A percentile compares a stretch with the other conserved stretches of the same genome.
Conservation (phyloP, 2,329 filamentous ascomycete genomes). For the Fusarium sp. region DNA sequence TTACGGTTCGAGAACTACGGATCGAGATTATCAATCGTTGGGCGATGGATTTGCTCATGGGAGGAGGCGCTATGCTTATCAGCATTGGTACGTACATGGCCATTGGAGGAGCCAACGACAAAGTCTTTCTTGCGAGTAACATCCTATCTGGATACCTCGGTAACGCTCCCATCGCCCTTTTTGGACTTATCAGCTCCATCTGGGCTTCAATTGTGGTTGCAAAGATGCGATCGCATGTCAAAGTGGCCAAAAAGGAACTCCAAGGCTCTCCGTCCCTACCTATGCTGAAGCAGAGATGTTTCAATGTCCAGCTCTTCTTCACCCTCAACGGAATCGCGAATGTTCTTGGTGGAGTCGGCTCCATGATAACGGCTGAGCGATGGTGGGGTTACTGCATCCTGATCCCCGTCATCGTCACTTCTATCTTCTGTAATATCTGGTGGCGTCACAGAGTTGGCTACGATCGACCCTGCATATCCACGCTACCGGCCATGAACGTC, state of each 20-base stretch:
- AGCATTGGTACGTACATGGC: conserved; percentile 64
- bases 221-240: conserved; percentile 54
- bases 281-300: conserved; percentile 51
- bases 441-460: conserved; percentile 62
- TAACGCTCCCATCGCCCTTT: conserved; percentile 61
- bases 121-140: conserved; percentile 60
- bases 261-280: conserved; percentile 39
- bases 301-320: conserved; percentile 55
- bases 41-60: conserved; percentile 62
- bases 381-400: conserved; percentile 66
- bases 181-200: conserved; percentile 59
- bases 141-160: conserved; percentile 66
- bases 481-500: not conserved
- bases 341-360: conserved; percentile 60
- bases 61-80: conserved; percentile 61
- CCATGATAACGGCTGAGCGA: conserved; percentile 59
- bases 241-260: conserved; percentile 40
- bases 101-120: conserved; percentile 58
- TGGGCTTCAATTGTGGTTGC: conserved; percentile 59
- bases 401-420: conserved; percentile 60
- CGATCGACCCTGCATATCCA: conserved; percentile 27
- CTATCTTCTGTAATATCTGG: conserved; percentile 60
- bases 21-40: conserved; percentile 63
- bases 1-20: conserved; percentile 61
- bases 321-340: conserved; percentile 57